Evolutionary conservation across 768 basidiomycete species (phyloP).

Genomic region (Phlebiopsis flavidoalba): DNA sequence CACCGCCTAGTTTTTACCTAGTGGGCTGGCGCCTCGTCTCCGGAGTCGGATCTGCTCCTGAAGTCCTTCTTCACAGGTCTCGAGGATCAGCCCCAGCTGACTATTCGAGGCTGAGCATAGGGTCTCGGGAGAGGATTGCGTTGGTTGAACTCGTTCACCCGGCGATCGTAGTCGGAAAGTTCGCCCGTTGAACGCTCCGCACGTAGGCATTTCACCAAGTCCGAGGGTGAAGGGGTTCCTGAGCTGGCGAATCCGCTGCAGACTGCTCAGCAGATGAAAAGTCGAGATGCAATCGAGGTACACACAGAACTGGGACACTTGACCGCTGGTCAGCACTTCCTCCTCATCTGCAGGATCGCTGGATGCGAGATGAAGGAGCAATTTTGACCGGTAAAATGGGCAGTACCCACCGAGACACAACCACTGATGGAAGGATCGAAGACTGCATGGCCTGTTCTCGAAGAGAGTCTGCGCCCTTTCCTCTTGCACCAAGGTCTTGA

Average conservation of each 20-base stretch:
- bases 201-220: constrained; percentile 13
- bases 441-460: constrained; percentile 16
- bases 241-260: constrained; percentile 14
- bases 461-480: constrained; percentile 17
- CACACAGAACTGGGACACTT: constrained; percentile 67
- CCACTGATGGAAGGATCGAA: constrained; percentile 31
- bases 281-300: not conserved
- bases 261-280: not conserved
- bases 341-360: constrained; percentile 42
- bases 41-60: not conserved
- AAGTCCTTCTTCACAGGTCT: constrained; percentile 28
- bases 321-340: constrained; percentile 72
- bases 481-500: constrained; percentile 23
- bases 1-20: not conserved
- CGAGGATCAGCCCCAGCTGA: constrained; percentile 54
- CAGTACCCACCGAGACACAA: constrained; percentile 33
- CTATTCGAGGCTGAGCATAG: constrained; percentile 35
- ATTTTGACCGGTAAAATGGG: not conserved
- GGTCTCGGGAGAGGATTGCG: constrained; percentile 35
- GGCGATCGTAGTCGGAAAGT: constrained; percentile 29
- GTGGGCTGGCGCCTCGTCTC: constrained; percentile 1
- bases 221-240: constrained; percentile 17
- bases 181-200: constrained; percentile 22
- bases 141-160: constrained; percentile 33
- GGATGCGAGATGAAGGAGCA: not conserved